Evolutionary conservation across 2,329 filamentous ascomycete species (phyloP).

Genomic region (Cyanodermella asteris): DNA sequence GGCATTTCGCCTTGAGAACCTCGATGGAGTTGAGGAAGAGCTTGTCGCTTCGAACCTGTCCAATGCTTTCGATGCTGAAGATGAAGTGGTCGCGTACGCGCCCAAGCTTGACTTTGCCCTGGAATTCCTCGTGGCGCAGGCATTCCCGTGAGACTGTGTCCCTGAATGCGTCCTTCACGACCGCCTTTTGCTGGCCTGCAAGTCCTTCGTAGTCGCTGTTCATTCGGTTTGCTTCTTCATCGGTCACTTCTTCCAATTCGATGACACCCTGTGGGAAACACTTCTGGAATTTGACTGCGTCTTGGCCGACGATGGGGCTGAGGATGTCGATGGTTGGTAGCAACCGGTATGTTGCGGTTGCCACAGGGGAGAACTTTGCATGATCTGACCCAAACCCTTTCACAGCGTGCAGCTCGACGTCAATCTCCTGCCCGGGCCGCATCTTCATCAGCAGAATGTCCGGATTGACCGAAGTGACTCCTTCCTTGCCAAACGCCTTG

Average conservation of each 20-base stretch:
- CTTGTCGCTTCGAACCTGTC: constrained; percentile 84
- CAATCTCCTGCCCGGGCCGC: constrained; percentile 70
- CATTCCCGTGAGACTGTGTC: constrained; percentile 92
- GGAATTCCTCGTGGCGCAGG: constrained; percentile 76
- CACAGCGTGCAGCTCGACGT: constrained; percentile 77
- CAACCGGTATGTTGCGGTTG: constrained; percentile 80
- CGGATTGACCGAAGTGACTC: constrained; percentile 61
- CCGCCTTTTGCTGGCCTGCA: constrained; percentile 65
- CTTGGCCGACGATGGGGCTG: constrained; percentile 60
- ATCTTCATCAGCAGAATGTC: constrained; percentile 90
- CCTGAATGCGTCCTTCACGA: constrained; percentile 70
- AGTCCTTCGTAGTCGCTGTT: constrained; percentile 50
- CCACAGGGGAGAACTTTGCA: constrained; percentile 90
- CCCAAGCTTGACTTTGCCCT: constrained; percentile 85
- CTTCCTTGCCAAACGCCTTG: constrained; percentile 41
- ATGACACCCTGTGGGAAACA: constrained; percentile 89
- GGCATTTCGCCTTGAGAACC: constrained; percentile 69
- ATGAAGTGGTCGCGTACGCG: constrained; percentile 90
- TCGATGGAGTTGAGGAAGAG: constrained; percentile 79
- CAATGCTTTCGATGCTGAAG: constrained; percentile 83
- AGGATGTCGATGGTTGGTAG: constrained; percentile 72
- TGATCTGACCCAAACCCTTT: constrained; percentile 89
- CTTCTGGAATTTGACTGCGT: constrained; percentile 70
- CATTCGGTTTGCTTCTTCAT: constrained; percentile 36
- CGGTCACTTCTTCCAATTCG: constrained; percentile 48